Conservation (phyloP, 345 rosid genomes). For the Brassica incana region DNA sequence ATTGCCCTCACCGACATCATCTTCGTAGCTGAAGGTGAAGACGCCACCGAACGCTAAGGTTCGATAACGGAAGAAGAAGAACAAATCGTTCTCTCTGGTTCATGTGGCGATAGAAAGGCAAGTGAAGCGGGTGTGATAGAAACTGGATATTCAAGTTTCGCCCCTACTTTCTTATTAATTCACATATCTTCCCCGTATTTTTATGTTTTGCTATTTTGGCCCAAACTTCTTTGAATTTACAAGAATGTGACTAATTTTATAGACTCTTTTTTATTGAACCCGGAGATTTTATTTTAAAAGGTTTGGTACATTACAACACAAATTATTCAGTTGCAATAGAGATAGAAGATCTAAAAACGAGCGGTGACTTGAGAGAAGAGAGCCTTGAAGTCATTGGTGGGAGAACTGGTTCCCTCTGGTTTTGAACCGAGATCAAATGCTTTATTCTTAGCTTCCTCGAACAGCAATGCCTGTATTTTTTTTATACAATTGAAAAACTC, state of each 20-base stretch:
- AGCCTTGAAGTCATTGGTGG: constrained; percentile 73
- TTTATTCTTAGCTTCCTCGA: constrained; percentile 67
- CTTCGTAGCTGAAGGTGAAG: constrained; percentile 17
- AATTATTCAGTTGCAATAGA: background rate
- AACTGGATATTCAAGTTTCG: background rate
- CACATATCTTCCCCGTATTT: background rate
- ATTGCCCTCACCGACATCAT: constrained; percentile 67
- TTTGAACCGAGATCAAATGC: constrained; percentile 84
- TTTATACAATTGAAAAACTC: background rate
- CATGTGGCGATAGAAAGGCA: constrained; percentile 29
- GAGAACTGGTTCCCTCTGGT: constrained; percentile 65
- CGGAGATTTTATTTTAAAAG: background rate
- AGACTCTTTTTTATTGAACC: background rate
- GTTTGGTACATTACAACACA: constrained; percentile 7
- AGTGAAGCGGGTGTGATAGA: constrained; percentile 34
- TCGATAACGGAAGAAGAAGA: constrained; percentile 11
- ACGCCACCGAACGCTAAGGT: constrained; percentile 17
- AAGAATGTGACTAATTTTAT: background rate
- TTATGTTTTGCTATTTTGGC: background rate
- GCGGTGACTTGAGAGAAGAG: constrained; percentile 60
- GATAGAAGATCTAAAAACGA: constrained; percentile 42
- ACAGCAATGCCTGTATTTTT: constrained; percentile 60
- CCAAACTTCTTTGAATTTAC: background rate
- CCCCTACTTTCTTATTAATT: background rate
- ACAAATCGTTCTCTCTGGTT: constrained; percentile 18